Percentiles rank a stretch among this genome's conserved stretches.
Evolutionary conservation across 106 monocot genomes (phyloP).

Genomic region (Acorus calamus): DNA sequence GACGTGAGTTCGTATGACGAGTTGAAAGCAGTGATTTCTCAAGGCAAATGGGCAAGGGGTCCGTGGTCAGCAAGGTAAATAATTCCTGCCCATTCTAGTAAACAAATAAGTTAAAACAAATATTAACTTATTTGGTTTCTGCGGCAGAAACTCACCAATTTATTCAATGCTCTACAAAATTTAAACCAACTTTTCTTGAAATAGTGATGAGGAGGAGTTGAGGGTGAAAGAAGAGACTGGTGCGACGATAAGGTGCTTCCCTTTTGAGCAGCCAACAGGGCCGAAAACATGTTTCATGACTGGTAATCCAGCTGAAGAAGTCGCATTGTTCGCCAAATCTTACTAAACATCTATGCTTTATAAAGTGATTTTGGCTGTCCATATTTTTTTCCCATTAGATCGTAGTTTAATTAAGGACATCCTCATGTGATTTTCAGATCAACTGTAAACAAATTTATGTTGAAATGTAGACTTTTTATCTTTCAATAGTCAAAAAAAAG

Average conservation of each 20-base stretch:
- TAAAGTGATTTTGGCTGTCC: no score
- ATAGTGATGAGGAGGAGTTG: constrained; percentile 66
- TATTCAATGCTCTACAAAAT: not conserved
- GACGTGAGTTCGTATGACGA: constrained; percentile 86
- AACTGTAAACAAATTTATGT: no score
- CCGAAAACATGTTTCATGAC: constrained; percentile 81
- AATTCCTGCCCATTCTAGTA: not conserved
- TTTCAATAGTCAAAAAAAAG: no score
- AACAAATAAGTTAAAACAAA: no score
- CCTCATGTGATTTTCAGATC: no score
- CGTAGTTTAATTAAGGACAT: no score
- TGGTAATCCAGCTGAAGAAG: constrained; percentile 63
- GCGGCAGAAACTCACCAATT: not conserved
- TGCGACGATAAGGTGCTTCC: constrained; percentile 88
- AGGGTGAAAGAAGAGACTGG: constrained; percentile 98
- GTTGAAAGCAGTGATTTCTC: constrained; percentile 61
- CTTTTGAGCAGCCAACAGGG: constrained; percentile 78
- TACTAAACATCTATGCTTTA: constrained; percentile 20
- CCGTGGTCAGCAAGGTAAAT: constrained; percentile 90
- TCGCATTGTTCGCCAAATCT: constrained; percentile 91
- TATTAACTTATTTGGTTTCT: no score
- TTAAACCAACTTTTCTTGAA: not conserved
- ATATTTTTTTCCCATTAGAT: no score
- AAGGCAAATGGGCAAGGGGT: constrained; percentile 95
- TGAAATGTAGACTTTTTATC: no score